Percentiles rank a stretch among this genome's conserved stretches.
Conservation (phyloP, 352 stramenopile species). For the Pythium plurisporium region DNA sequence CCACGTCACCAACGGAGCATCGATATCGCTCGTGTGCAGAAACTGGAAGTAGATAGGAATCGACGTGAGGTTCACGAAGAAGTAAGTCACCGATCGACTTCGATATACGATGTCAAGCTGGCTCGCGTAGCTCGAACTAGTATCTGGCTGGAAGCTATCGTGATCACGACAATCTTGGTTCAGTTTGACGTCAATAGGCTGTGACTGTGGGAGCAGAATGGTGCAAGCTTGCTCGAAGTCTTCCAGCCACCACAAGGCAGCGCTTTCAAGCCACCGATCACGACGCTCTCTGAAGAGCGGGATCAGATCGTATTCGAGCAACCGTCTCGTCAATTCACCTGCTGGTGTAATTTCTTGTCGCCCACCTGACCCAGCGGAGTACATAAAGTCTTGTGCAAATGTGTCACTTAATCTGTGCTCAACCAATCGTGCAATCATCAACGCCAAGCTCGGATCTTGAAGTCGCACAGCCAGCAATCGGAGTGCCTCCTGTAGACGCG, state of each 20-base stretch:
- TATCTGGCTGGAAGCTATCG: background rate
- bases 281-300: constrained; percentile 51
- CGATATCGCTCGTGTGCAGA: constrained; percentile 54
- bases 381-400: constrained; percentile 57
- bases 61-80: constrained; percentile 85
- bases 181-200: constrained; percentile 48
- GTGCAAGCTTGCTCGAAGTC: constrained; percentile 79
- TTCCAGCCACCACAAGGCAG: constrained; percentile 79
- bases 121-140: background rate
- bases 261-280: constrained; percentile 77
- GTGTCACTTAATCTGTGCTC: constrained; percentile 60
- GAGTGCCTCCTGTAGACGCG: constrained; percentile 89
- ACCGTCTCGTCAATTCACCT: constrained; percentile 39
- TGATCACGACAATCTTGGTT: constrained; percentile 10
- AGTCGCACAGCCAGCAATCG: constrained; percentile 87
- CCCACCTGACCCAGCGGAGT: constrained; percentile 4
- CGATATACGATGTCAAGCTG: constrained; percentile 30
- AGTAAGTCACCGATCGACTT: constrained; percentile 50
- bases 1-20: constrained; percentile 60
- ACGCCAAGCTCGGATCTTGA: constrained; percentile 83
- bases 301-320: constrained; percentile 69
- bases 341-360: constrained; percentile 59
- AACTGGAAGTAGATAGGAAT: constrained; percentile 83
- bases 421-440: constrained; percentile 87
- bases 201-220: constrained; percentile 56